These are phyloP conservation scores for Yamadazyma friedrichii DNA, from an alignment of 1,139 yeast genomes.

Conservation along the genomic window DNA sequence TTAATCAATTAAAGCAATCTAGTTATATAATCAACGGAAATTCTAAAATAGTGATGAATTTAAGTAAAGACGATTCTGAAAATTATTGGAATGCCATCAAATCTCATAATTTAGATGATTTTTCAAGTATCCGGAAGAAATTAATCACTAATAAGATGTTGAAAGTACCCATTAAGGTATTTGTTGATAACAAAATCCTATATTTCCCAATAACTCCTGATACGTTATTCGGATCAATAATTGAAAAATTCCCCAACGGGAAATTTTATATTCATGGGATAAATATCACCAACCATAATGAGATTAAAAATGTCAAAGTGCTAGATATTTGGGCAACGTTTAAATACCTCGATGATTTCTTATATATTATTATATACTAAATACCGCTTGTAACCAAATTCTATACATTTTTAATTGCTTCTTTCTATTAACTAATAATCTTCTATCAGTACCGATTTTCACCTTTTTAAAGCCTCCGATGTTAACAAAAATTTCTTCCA, in stretches of 20 bases:
- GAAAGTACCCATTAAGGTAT: constrained; percentile 58
- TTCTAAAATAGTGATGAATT: constrained; percentile 70
- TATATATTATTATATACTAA: constrained; percentile 53
- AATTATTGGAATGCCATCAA: constrained; percentile 55
- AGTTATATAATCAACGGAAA: constrained; percentile 71
- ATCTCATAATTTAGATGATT: constrained; percentile 28
- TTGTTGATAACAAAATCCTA: constrained; percentile 35
- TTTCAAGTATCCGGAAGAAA: constrained; percentile 21
- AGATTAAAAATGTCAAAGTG: constrained; percentile 34
- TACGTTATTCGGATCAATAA: constrained; percentile 38
- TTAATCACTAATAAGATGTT: constrained; percentile 39
- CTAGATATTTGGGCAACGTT: constrained; percentile 53
- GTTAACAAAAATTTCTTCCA: constrained; percentile 67
- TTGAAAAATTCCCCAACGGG: constrained; percentile 3
- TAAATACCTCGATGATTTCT: constrained; percentile 70
- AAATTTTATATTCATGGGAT: constrained; percentile 62
- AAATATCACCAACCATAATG: constrained; percentile 20
- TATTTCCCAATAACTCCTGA: constrained; percentile 38
- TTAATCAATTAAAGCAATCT: constrained; percentile 79
- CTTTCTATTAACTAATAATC: constrained; percentile 88
- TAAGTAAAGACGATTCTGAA: constrained; percentile 61
- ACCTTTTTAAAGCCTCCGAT: constrained; percentile 60
- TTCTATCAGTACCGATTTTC: constrained; percentile 84
- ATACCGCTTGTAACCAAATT: constrained; percentile 94
- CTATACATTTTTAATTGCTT: constrained; percentile 93